Evolutionary conservation across 1,139 yeast genomes (phyloP), one percentile per base, ranked within the genome.

Genomic region (Hyphopichia fennica): DNA sequence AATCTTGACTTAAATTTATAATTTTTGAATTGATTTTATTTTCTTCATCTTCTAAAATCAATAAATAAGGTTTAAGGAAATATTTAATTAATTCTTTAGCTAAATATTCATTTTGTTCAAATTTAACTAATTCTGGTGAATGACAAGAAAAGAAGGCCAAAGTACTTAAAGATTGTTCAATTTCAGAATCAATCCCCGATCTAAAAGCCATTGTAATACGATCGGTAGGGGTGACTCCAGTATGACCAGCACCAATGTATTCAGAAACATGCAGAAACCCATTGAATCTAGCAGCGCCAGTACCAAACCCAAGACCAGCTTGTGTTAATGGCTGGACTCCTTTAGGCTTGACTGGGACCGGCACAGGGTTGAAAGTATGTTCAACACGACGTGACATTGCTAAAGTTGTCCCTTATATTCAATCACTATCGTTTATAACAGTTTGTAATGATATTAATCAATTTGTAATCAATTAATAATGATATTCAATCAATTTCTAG

Each of bases 191-290:
- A 23, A 86, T 62, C 1, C 82, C 84, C 4, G 82, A 75, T 49
- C 72, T 72, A 47, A 87, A 75, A 2, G 90, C 78, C 81, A 87
- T 75, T 40, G 72, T 67, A 39, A 87, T 77, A 41, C 95, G 69
- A 34, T 72, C 72, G 54, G 81, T 63, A 41, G 81, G 79, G 38
- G 77, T 79, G 4, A 77, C 72, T 8, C 89, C 89, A 40, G 72
- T 68, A 48, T 69, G 74, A 28, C 80, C 80, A 13, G 69, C 62
- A 11, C 84, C 82, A n/a, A 60, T 58, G 13, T 58, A 43, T n/a
- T 38, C 41, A 13, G 19, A 11, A 2, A 27, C n/a, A 13, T 27
- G 31, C 17, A 17, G 33, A 25, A 25, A 25, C 30, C 39, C 39
- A 17, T 20, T 30, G 17, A 32, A 38, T n/a, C 40, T 23, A 23